Conservation (phyloP, 345 rosid genomes). For the Carallia brachiata region DNA sequence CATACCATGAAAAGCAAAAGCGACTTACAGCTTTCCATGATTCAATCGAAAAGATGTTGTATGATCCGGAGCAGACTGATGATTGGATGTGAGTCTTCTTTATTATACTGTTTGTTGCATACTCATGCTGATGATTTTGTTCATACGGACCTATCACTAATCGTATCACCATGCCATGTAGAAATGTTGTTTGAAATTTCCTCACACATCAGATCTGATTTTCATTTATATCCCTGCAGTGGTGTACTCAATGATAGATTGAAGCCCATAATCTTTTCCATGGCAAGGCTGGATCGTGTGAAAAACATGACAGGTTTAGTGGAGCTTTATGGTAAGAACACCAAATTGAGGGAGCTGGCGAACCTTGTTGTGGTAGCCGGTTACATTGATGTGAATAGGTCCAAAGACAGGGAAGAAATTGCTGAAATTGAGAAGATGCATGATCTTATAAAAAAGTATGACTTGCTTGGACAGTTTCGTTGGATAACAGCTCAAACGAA, state of each 20-base stretch:
- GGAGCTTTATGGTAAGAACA: slow-evolving; percentile 68
- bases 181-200: too few species aligned
- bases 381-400: slow-evolving; percentile 68
- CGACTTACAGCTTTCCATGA: slow-evolving; percentile 85
- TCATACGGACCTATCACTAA: too few species aligned
- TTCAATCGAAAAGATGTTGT: slow-evolving; percentile 75
- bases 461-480: slow-evolving; percentile 86
- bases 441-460: slow-evolving; percentile 54
- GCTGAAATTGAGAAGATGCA: slow-evolving; percentile 90
- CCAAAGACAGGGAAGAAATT: slow-evolving; percentile 93
- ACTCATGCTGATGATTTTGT: neutral
- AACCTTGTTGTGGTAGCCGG: slow-evolving; percentile 94
- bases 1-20: slow-evolving; percentile 55
- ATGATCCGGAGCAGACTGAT: slow-evolving; percentile 70
- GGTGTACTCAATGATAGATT: slow-evolving; percentile 72
- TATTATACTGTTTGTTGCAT: slow-evolving; percentile 2
- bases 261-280: slow-evolving; percentile 89
- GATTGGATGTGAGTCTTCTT: slow-evolving; percentile 65
- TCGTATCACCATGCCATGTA: too few species aligned
- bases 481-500: slow-evolving; percentile 92
- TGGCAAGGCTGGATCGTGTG: slow-evolving; percentile 94
- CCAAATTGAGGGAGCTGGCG: slow-evolving; percentile 72
- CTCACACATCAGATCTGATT: too few species aligned
- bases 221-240: slow-evolving; percentile 33
- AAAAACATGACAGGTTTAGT: slow-evolving; percentile 93